phyloP scores from a whole-genome alignment of 371 early-diverging fungal species.

The Modicella reniformis region DNA sequence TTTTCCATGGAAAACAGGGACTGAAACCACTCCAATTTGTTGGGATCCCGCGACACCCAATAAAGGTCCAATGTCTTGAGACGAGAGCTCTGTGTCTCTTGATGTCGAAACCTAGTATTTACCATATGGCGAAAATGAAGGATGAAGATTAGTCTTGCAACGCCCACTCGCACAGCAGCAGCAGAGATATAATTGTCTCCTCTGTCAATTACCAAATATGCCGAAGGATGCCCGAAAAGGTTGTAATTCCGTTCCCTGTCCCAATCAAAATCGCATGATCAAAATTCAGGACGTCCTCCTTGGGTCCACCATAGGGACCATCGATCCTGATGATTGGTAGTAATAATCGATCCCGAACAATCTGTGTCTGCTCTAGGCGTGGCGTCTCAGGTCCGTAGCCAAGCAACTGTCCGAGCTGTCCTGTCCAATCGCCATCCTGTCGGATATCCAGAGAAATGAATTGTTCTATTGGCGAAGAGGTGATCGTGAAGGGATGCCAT shows the following conservation, averaged over 20 bases:
- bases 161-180: constrained; percentile 45
- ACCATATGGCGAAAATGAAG: constrained; percentile 56
- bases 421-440: constrained; percentile 86
- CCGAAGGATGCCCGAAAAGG: constrained; percentile 78
- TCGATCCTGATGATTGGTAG: constrained; percentile 78
- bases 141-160: constrained; percentile 28
- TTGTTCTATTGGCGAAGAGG: constrained; percentile 84
- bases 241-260: constrained; percentile 88
- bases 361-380: constrained; percentile 29
- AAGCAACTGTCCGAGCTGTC: constrained; percentile 60
- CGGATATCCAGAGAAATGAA: constrained; percentile 81
- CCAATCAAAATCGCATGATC: constrained; percentile 81
- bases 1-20: constrained; percentile 54
- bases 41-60: constrained; percentile 50
- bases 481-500: constrained; percentile 93
- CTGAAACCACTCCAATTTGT: constrained; percentile 52
- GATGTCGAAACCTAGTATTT: constrained; percentile 60
- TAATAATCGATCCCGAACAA: constrained; percentile 29
- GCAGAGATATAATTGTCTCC: background rate
- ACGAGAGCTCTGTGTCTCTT: constrained; percentile 49
- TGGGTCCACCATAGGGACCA: constrained; percentile 88
- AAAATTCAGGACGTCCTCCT: constrained; percentile 85
- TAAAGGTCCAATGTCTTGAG: constrained; percentile 48
- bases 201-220: constrained; percentile 66
- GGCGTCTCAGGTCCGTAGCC: constrained; percentile 43